Evolutionary conservation across 371 early-diverging fungal species (phyloP).

Genomic region (Ecytonucleospora hepatopenaei): DNA sequence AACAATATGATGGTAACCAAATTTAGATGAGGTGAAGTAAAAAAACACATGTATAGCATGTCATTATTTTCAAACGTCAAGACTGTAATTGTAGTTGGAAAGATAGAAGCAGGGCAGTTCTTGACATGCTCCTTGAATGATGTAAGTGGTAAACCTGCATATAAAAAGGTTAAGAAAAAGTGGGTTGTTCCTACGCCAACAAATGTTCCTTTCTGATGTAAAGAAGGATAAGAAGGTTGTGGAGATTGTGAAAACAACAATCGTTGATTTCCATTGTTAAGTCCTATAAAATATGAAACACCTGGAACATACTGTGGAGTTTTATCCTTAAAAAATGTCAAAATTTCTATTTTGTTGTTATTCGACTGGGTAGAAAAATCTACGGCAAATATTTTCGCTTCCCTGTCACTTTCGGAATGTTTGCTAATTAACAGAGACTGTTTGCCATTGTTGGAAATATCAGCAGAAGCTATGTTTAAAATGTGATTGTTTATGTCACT

Average conservation of each 20-base stretch:
- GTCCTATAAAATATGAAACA: slow-evolving; percentile 34
- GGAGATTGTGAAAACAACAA: slow-evolving; percentile 22
- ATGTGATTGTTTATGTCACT: background rate
- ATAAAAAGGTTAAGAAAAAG: slow-evolving; percentile 35
- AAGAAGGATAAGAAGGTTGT: slow-evolving; percentile 34
- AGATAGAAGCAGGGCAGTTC: background rate
- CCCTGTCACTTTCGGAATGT: background rate
- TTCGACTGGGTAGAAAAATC: background rate
- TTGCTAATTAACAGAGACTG: background rate
- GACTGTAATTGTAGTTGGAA: background rate
- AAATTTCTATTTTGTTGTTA: background rate
- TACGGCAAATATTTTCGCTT: background rate
- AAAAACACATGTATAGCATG: background rate
- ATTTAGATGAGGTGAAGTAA: background rate
- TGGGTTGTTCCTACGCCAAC: slow-evolving; percentile 49
- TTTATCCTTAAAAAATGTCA: background rate
- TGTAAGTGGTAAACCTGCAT: slow-evolving; percentile 21
- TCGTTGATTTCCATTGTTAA: slow-evolving; percentile 34
- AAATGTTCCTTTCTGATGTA: slow-evolving; percentile 29
- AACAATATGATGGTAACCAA: background rate
- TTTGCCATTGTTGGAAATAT: background rate
- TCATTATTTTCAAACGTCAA: background rate
- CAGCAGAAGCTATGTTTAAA: background rate
- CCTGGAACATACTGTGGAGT: slow-evolving; percentile 18
- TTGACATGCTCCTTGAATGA: background rate